A percentile compares a stretch with the other conserved stretches of the same genome.
Evolutionary conservation across 306 rosid species (phyloP).

Genomic region (Pyrus bretschneideri): DNA sequence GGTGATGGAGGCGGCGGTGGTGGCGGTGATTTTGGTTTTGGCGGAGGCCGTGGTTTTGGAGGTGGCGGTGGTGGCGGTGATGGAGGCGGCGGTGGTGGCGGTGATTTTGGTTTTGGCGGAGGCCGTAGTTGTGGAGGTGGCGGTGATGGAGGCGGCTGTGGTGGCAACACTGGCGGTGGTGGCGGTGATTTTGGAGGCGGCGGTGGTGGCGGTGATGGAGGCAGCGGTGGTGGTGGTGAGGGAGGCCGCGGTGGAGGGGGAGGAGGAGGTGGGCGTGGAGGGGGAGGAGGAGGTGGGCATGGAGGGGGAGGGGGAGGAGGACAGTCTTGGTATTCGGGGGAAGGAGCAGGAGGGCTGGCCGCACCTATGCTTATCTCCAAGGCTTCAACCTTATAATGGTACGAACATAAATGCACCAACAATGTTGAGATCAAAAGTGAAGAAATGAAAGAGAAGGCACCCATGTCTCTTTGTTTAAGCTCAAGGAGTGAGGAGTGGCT

Average conservation of each 20-base stretch:
- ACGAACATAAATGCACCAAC: not conserved
- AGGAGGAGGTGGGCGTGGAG: not conserved
- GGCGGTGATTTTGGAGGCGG: fast-evolving
- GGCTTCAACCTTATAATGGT: not conserved
- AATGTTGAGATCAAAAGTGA: slow-evolving; percentile 11
- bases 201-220: fast-evolving
- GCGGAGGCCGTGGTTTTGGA: not conserved
- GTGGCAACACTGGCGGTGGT: fast-evolving
- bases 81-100: fast-evolving
- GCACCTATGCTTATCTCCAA: not conserved
- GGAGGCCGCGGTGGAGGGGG: not conserved
- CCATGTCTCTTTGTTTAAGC: slow-evolving; percentile 8
- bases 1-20: not conserved
- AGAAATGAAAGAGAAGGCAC: slow-evolving; percentile 5
- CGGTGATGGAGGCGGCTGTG: not conserved
- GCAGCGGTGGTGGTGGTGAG: not conserved
- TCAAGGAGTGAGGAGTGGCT: not conserved
- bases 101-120: too few relatives aligned
- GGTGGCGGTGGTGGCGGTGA: not conserved
- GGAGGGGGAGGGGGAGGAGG: slow-evolving; percentile 23
- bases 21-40: not conserved
- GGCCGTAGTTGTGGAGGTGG: too few relatives aligned
- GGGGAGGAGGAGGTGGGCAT: not conserved
- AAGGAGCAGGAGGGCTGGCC: slow-evolving; percentile 21
- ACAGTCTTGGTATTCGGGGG: slow-evolving; percentile 10